These are phyloP conservation scores for Acanthamoeba sp. DNA, from an alignment of 208 protist species.

Conservation along the genomic window DNA sequence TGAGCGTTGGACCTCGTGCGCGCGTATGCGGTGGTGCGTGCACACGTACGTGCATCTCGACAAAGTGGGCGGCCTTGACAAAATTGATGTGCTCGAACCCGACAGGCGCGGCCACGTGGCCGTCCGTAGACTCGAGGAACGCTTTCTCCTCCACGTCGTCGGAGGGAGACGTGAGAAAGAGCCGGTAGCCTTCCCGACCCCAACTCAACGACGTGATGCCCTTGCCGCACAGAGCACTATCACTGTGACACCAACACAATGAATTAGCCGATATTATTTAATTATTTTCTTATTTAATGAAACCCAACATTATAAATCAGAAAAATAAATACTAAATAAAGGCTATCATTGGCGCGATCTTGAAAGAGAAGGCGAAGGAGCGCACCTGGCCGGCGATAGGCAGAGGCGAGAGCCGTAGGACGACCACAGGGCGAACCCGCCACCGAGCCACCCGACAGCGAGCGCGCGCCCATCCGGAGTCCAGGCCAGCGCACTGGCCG, in stretches of 20 bases:
- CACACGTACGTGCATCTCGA: constrained; percentile 36
- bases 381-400: not conserved
- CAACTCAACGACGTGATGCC: not conserved
- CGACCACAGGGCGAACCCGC: constrained; percentile 39
- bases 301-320: too few relatives aligned
- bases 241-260: not conserved
- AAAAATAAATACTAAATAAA: too few relatives aligned
- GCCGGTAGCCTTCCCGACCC: not conserved
- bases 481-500: constrained; percentile 19
- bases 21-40: not conserved
- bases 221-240: not conserved
- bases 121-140: not conserved
- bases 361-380: too few relatives aligned
- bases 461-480: constrained; percentile 22
- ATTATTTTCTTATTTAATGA: too few relatives aligned
- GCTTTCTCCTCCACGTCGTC: not conserved
- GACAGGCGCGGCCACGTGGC: not conserved
- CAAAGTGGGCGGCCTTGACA: constrained; percentile 43
- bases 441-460: not conserved
- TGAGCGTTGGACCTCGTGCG: not conserved
- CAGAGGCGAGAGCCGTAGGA: constrained; percentile 44
- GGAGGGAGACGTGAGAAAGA: not conserved
- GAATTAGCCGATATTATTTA: too few relatives aligned
- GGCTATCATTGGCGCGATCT: too few relatives aligned
- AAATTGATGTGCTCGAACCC: constrained; percentile 42